Evolutionary conservation across 2,329 filamentous ascomycete species (phyloP).

Genomic region (Lecanicillium sp.): DNA sequence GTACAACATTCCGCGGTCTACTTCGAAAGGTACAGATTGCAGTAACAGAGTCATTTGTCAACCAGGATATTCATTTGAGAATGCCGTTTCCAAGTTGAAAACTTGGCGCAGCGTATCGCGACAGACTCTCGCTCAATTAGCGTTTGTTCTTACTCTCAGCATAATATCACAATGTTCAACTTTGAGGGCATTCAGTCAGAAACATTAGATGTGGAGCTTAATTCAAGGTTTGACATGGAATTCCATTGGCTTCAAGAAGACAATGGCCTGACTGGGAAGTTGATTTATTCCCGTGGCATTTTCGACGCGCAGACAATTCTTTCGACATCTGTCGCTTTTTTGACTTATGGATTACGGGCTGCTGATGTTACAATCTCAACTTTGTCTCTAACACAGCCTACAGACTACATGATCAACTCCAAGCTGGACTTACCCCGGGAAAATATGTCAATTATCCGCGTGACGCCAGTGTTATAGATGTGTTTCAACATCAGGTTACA

Average conservation of each 20-base stretch:
- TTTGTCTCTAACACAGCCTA: slow-evolving; percentile 1
- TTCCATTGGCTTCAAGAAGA: slow-evolving; percentile 2
- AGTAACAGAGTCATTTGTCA: slow-evolving; percentile 6
- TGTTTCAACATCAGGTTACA: slow-evolving; percentile 14
- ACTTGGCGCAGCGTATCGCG: slow-evolving; percentile 3
- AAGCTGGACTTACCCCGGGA: slow-evolving; percentile 5
- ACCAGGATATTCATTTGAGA: slow-evolving; percentile 13
- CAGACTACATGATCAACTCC: not conserved
- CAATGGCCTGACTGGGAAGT: not conserved
- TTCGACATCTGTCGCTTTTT: not conserved
- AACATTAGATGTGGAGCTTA: not conserved
- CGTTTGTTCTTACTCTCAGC: slow-evolving; percentile 10
- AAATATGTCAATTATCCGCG: slow-evolving; percentile 9
- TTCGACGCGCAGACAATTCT: not conserved
- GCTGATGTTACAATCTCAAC: not conserved
- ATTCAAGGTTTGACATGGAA: slow-evolving; percentile 2
- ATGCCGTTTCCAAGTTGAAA: slow-evolving; percentile 6
- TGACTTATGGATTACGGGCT: slow-evolving; percentile 3
- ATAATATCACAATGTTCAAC: not conserved
- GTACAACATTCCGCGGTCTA: slow-evolving; percentile 7
- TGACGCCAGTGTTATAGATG: slow-evolving; percentile 14
- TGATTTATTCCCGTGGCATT: not conserved
- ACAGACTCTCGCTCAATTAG: slow-evolving; percentile 8
- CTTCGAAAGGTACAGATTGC: slow-evolving; percentile 9
- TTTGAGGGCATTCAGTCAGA: not conserved